A percentile compares a stretch with the other conserved stretches of the same genome.
These are phyloP conservation scores for Sporothrix pallida DNA, from an alignment of 2,329 filamentous ascomycete genomes.

Conservation along the genomic window DNA sequence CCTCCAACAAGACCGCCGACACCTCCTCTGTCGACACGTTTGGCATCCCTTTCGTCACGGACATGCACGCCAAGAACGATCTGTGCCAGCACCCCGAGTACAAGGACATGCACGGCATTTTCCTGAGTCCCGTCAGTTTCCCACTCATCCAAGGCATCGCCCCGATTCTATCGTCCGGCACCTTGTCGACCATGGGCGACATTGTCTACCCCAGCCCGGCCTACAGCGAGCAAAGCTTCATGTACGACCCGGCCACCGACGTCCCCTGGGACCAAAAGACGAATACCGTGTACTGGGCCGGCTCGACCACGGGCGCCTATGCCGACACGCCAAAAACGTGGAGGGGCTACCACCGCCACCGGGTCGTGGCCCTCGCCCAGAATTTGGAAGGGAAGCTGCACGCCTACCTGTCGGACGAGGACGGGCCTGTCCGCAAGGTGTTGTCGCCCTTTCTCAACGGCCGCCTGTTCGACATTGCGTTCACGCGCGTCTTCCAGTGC, in stretches of 20 bases:
- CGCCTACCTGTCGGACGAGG: conserved; percentile 44
- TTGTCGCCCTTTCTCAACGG: conserved; percentile 47
- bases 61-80: conserved; percentile 43
- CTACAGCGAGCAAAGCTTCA: conserved; percentile 52
- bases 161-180: conserved; percentile 55
- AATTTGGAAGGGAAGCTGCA: conserved; percentile 42
- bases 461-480: conserved; percentile 41
- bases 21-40: conserved; percentile 36
- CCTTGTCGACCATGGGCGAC: conserved; percentile 56
- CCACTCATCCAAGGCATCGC: conserved; percentile 48
- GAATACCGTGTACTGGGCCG: conserved; percentile 62
- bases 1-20: background rate
- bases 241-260: conserved; percentile 51
- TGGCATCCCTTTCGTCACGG: conserved; percentile 48
- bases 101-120: conserved; percentile 51
- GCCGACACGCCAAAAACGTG: conserved; percentile 44
- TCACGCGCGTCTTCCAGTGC: conserved; percentile 53
- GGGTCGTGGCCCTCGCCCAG: conserved; percentile 50
- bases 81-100: conserved; percentile 56
- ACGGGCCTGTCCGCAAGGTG: conserved; percentile 36
- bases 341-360: conserved; percentile 55
- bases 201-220: conserved; percentile 59
- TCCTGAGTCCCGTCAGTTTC: conserved; percentile 53
- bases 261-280: conserved; percentile 56
- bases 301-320: conserved; percentile 59